A percentile compares a stretch with the other conserved stretches of the same genome.
These are phyloP conservation scores for Lachancea waltii DNA, from an alignment of 805 yeast species.

Conservation along the genomic window DNA sequence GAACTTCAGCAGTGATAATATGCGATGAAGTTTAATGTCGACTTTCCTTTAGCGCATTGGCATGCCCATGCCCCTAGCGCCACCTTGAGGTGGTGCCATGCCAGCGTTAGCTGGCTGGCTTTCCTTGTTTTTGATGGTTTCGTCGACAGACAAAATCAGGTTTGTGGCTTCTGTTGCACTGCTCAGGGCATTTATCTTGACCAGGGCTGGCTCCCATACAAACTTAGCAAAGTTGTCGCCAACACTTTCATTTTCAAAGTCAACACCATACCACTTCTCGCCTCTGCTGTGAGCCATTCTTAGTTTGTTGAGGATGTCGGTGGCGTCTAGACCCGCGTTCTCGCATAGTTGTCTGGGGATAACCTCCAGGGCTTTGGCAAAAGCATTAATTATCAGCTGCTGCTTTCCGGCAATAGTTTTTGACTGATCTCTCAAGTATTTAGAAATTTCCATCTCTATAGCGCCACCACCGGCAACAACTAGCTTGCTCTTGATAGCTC, in stretches of 20 bases:
- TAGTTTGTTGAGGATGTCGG: slow-evolving; percentile 84
- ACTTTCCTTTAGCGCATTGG: slow-evolving; percentile 33
- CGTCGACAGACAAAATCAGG: slow-evolving; percentile 89
- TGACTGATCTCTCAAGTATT: slow-evolving; percentile 78
- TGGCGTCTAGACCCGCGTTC: slow-evolving; percentile 97
- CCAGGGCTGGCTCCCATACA: slow-evolving; percentile 97
- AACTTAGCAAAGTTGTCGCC: slow-evolving; percentile 79
- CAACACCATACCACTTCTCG: slow-evolving; percentile 87
- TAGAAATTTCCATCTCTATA: slow-evolving; percentile 93
- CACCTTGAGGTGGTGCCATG: slow-evolving; percentile 42
- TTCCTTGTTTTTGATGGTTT: slow-evolving; percentile 74
- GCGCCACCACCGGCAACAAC: slow-evolving; percentile 99
- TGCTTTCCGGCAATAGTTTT: slow-evolving; percentile 91
- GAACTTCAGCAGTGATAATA: too few relatives aligned
- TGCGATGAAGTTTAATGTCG: too few relatives aligned
- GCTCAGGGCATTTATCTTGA: slow-evolving; percentile 86
- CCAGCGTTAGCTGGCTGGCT: slow-evolving; percentile 48
- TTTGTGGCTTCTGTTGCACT: slow-evolving; percentile 97
- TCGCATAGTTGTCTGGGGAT: slow-evolving; percentile 97
- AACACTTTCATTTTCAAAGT: slow-evolving; percentile 75
- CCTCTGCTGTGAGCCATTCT: slow-evolving; percentile 94
- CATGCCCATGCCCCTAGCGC: slow-evolving; percentile 66
- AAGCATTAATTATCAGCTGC: slow-evolving; percentile 86
- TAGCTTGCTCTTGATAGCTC: slow-evolving; percentile 79
- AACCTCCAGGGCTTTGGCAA: slow-evolving; percentile 89